phyloP scores from a whole-genome alignment of 1,139 yeast species.

The Yamadazyma buinensis region DNA sequence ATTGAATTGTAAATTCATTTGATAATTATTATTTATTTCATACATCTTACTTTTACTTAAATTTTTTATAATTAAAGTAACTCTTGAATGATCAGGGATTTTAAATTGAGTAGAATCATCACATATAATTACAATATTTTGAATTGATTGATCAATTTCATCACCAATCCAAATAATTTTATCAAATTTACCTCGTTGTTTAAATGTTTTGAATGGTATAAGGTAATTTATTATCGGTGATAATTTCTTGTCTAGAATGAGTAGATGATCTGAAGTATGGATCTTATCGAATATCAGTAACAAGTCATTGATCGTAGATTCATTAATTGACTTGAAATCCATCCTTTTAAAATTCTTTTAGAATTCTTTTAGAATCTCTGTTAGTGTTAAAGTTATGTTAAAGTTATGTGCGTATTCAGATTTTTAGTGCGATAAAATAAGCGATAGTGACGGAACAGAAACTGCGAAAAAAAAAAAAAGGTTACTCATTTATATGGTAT shows the following conservation, averaged over 20 bases:
- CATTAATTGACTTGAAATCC: conserved; percentile 15
- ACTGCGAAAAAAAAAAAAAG: too few relatives aligned
- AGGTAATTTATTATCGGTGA: conserved; percentile 56
- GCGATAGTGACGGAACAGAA: too few relatives aligned
- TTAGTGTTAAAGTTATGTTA: too few relatives aligned
- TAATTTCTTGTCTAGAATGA: conserved; percentile 55
- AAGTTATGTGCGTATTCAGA: too few relatives aligned
- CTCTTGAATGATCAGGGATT: conserved; percentile 13
- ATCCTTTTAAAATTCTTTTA: too few relatives aligned
- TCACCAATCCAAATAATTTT: conserved; percentile 58
- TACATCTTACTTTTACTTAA: conserved; percentile 26
- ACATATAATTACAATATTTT: conserved; percentile 37
- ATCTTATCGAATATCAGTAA: conserved; percentile 23
- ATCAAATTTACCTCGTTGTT: conserved; percentile 54
- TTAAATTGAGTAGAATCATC: conserved; percentile 14
- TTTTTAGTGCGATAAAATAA: too few relatives aligned
- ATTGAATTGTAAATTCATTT: conserved; percentile 18
- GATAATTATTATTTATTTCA: conserved; percentile 21
- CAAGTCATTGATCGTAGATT: conserved; percentile 20
- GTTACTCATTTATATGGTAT: too few relatives aligned
- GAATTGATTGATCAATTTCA: conserved; percentile 11
- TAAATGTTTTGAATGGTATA: conserved; percentile 56
- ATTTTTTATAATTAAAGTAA: conserved; percentile 30
- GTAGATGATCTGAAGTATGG: conserved; percentile 32
- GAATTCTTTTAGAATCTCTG: too few relatives aligned